Base-by-base conservation (phyloP, 116 monocot species). In the Trichopus zeylanicus region DNA sequence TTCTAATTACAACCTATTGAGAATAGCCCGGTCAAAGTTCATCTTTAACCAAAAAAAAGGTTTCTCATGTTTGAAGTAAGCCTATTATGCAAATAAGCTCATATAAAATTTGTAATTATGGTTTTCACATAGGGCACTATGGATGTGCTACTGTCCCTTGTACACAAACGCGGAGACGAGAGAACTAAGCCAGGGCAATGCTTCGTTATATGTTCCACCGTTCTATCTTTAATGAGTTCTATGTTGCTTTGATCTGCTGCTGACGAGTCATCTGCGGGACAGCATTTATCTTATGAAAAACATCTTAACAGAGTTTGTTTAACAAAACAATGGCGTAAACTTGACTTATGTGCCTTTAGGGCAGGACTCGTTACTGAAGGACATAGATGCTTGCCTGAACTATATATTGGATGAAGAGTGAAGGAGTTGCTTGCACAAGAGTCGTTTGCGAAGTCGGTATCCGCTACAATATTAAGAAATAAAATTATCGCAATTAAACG, bases 101-200 rank as follows among this genome's bases (percentile, higher is more conserved):
- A n/a, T n/a, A n/a, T n/a, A n/a, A n/a, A n/a, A n/a, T n/a, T n/a
- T n/a, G n/a, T n/a, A n/a, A n/a, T n/a, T n/a, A n/a, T n/a, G n/a
- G n/a, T n/a, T n/a, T n/a, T n/a, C n/a, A n/a, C n/a, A n/a, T n/a
- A n/a, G n/a, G n/a, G 53, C 49, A 33, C 62, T 97, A 84, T 97
- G 79, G 91, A 97, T 70, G 22, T 48, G 7, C 64, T 97, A 47
- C 79, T 97, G 27, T 87, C 91, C 42, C 74, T 90, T n/a, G 76
- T 97, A 64, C 84, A 91, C 61, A 84, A 75, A 37, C 75, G 70
- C 61, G 97, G 97, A 9, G 97, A 97, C 75, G 97, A 97, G 57
- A 83, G 91, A 37, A 91, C 91, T 16, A 97, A 97, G 87, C 91
- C 29, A 71, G 90, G 62, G 79, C 91, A n/a, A 97, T 97, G 97